A percentile compares a stretch with the other conserved stretches of the same genome.
Evolutionary conservation across 371 early-diverging fungal species (phyloP).

Genomic region (Smittium mucronatum): DNA sequence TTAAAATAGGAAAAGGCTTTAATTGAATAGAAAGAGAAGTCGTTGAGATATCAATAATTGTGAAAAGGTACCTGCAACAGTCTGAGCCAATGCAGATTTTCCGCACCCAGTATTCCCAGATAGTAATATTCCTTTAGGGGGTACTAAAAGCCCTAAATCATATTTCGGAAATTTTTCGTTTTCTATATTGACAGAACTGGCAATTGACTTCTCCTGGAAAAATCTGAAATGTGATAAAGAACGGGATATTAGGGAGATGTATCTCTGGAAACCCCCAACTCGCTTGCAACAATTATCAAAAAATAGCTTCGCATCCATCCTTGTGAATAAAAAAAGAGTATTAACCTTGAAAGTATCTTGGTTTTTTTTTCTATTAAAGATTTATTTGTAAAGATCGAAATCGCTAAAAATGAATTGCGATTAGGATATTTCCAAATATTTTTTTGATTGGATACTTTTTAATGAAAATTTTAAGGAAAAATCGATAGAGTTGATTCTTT

Average conservation of each 20-base stretch:
- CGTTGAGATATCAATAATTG: neutral
- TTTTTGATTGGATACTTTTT: no score
- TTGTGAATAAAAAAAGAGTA: no score
- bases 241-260: neutral
- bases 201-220: neutral
- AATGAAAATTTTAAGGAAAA: no score
- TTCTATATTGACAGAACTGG: neutral
- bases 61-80: conserved; percentile 5
- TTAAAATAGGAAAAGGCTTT: neutral
- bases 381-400: no score
- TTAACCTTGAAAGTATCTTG: no score
- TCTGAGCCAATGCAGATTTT: conserved; percentile 23
- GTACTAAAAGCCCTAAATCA: neutral
- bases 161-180: neutral
- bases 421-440: no score
- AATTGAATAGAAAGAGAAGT: neutral
- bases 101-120: conserved; percentile 29
- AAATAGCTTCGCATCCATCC: no score
- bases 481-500: no score
- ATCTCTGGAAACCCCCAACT: conserved; percentile 7
- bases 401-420: no score
- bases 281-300: no score
- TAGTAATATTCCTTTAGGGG: conserved; percentile 26
- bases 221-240: neutral
- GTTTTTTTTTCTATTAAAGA: no score